A percentile compares a stretch with the other conserved stretches of the same genome.
Conservation (phyloP, 768 basidiomycete genomes). For the Mycena polygramma region DNA sequence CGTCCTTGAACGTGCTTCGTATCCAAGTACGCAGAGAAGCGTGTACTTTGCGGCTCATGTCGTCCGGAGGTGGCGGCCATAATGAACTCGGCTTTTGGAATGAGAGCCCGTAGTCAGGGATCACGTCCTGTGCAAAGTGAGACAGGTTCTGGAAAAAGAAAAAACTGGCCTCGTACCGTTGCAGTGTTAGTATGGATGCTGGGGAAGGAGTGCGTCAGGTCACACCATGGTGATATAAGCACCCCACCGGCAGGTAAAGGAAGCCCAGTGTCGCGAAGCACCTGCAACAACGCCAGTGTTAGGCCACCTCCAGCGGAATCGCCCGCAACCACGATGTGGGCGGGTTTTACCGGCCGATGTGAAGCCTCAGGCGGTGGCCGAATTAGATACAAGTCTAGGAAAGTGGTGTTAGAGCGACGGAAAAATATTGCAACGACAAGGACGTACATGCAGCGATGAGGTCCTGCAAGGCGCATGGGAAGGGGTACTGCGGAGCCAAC, state of each 20-base stretch:
- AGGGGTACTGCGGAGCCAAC: constrained; percentile 97
- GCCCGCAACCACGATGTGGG: constrained; percentile 87
- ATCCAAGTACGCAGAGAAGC: constrained; percentile 71
- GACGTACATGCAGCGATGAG: constrained; percentile 84
- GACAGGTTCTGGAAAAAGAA: neutral
- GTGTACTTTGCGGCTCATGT: constrained; percentile 69
- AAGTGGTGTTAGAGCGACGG: neutral
- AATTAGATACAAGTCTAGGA: constrained; percentile 87
- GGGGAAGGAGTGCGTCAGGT: constrained; percentile 95
- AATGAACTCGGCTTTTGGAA: constrained; percentile 82
- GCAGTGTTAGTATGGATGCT: constrained; percentile 87
- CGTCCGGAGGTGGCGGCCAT: constrained; percentile 84
- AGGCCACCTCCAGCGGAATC: constrained; percentile 96
- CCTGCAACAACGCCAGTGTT: constrained; percentile 84
- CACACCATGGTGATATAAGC: constrained; percentile 92
- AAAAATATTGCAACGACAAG: constrained; percentile 7
- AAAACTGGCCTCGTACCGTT: constrained; percentile 65
- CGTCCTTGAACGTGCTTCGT: constrained; percentile 63
- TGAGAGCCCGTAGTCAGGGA: constrained; percentile 81
- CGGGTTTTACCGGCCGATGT: constrained; percentile 85
- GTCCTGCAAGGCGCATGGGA: constrained; percentile 94
- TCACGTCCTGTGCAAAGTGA: constrained; percentile 70
- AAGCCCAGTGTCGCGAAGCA: constrained; percentile 86
- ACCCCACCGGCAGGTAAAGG: constrained; percentile 90
- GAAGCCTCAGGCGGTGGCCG: constrained; percentile 84